phyloP scores from a whole-genome alignment of 176 grass and related monocot genomes.

The Pontederia crassipes region DNA sequence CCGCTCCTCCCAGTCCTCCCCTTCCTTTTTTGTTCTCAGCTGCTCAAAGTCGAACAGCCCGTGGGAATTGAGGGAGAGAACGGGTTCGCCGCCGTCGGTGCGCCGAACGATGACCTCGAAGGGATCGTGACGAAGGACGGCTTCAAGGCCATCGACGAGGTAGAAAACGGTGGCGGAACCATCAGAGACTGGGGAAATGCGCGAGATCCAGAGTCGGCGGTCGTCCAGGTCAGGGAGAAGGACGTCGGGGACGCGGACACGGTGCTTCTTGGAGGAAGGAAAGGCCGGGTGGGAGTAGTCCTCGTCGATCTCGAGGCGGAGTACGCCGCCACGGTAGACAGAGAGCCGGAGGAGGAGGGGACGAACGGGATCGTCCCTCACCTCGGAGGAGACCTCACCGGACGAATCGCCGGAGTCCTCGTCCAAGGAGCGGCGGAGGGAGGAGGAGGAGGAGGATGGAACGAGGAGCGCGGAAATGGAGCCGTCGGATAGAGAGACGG shows the following conservation, averaged over 20 bases:
- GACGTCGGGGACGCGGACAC: slow-evolving; percentile 79
- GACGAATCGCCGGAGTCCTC: slow-evolving; percentile 11
- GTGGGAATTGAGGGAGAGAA: slow-evolving; percentile 82
- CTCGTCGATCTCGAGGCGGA: slow-evolving; percentile 90
- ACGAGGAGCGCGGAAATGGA: slow-evolving; percentile 44
- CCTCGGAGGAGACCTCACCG: background rate
- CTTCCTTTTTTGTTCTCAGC: slow-evolving; percentile 45
- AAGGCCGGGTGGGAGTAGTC: slow-evolving; percentile 33
- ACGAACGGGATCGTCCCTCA: background rate
- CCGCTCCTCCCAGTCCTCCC: slow-evolving; percentile 59
- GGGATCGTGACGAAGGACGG: slow-evolving; percentile 53
- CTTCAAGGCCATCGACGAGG: slow-evolving; percentile 56
- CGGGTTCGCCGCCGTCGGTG: slow-evolving; percentile 27
- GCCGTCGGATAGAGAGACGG: slow-evolving; percentile 51
- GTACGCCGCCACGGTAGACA: slow-evolving; percentile 35
- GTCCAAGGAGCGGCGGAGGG: background rate
- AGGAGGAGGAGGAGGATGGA: slow-evolving; percentile 23
- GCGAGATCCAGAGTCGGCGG: slow-evolving; percentile 41
- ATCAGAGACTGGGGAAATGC: slow-evolving; percentile 18
- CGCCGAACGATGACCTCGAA: slow-evolving; percentile 59
- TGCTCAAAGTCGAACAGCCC: slow-evolving; percentile 94
- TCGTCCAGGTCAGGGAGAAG: slow-evolving; percentile 62
- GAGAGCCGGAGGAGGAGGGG: slow-evolving; percentile 71
- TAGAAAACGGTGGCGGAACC: slow-evolving; percentile 44
- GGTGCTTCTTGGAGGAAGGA: slow-evolving; percentile 25